Evolutionary conservation across 352 stramenopile genomes (phyloP).

Genomic region (Aphanomyces cochlioides): DNA sequence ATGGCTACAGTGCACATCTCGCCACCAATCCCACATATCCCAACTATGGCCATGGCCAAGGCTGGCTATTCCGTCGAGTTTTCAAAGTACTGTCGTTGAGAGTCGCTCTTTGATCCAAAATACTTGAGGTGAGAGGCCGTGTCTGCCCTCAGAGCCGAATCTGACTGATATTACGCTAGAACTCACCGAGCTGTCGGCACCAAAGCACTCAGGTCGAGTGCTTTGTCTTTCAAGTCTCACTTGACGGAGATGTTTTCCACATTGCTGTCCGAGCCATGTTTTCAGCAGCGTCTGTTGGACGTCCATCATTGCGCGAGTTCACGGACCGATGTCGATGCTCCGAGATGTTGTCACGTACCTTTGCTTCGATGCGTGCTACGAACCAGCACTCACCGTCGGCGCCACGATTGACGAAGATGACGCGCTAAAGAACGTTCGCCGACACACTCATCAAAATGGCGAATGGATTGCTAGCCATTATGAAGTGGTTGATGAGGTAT

Average conservation of each 20-base stretch:
- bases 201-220: conserved; percentile 8
- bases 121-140: conserved; percentile 11
- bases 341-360: conserved; percentile 24
- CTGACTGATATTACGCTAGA: neutral
- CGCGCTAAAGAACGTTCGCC: conserved; percentile 14
- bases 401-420: conserved; percentile 14
- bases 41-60: neutral
- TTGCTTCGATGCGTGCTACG: conserved; percentile 28
- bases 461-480: conserved; percentile 30
- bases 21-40: too few species aligned
- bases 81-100: conserved; percentile 24
- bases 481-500: conserved; percentile 26
- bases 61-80: conserved; percentile 9
- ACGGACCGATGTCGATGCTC: neutral
- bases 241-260: conserved; percentile 20
- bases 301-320: conserved; percentile 18
- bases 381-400: conserved; percentile 12
- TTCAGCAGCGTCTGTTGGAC: conserved; percentile 29
- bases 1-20: too few species aligned
- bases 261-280: conserved; percentile 25
- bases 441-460: conserved; percentile 21
- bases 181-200: conserved; percentile 25
- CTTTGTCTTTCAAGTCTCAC: neutral
- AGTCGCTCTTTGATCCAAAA: conserved; percentile 29
- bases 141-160: neutral